Base-by-base conservation (phyloP, 345 rosid species). In the Heritiera littoralis region DNA sequence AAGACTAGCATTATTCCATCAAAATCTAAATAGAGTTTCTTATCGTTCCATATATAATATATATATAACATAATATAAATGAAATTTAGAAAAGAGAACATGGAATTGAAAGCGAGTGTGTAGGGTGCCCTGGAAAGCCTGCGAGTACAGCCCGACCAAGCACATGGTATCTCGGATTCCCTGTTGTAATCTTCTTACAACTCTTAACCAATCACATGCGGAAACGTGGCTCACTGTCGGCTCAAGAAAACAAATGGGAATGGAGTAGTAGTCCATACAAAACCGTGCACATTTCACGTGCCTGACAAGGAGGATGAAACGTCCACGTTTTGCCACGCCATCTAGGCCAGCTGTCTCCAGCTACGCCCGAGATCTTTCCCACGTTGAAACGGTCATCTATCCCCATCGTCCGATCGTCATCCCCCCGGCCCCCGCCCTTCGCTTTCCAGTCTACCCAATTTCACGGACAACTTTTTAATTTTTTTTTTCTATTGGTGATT, bases 251-350 rank as follows among this genome's bases (percentile, higher is more conserved):
- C 28, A 30, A 46, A 30, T n/a, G 35, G 15, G 2, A 18, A 1
- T 20, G 52, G 32, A 18, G 10, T 9, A 2, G 5, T 15, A 20
- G 8, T n/a, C 65, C 52, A 66, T n/a, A 30, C 17, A 32, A 9
- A 35, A 13, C 56, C 23, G 38, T 54, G 45, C 80, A 35, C 69
- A 59, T 48, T 80, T 83, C 86, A 84, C 86, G 79, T 84, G 87
- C 70, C 46, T 54, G n/a, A 7, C 20, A 30, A 9, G 38, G 35
- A 13, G 4, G 17, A 23, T 15, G 67, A 76, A 54, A 75, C 80
- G 83, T 64, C 80, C 72, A 76, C 78, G 64, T 54, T 54, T 52
- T 38, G 64, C 78, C 72, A 76, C 76, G 64, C 4, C 43, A 55
- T 72, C 11, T 3, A 10, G 0, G 64, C 35, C 48, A 9, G 48